A percentile compares a stretch with the other conserved stretches of the same genome.
Evolutionary conservation across 805 yeast species (phyloP).

Genomic region (Metschnikowia sp.): DNA sequence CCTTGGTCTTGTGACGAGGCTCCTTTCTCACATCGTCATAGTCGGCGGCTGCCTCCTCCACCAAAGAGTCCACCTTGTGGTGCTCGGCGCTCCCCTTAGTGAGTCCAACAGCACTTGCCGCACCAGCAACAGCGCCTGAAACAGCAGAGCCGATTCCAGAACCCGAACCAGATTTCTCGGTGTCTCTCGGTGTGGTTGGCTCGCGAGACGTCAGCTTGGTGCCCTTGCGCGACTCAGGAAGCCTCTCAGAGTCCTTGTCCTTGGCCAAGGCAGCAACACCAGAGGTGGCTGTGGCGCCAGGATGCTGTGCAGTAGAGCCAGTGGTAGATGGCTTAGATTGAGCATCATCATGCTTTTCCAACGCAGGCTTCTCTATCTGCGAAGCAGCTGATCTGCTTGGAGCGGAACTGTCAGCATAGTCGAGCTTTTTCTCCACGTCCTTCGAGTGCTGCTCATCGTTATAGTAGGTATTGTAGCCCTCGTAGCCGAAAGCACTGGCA

Average conservation of each 20-base stretch:
- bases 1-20: constrained; percentile 10
- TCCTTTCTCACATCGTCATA: constrained; percentile 7
- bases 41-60: constrained; percentile 18
- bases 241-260: not conserved
- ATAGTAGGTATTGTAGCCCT: constrained; percentile 16
- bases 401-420: not conserved
- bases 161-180: not conserved
- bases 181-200: not conserved
- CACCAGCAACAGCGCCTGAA: constrained; percentile 20
- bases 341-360: not conserved
- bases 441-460: constrained; percentile 7
- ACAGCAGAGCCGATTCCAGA: constrained; percentile 11
- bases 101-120: constrained; percentile 19
- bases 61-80: constrained; percentile 18
- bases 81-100: constrained; percentile 1
- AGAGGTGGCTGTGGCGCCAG: not conserved
- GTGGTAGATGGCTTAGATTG: not conserved
- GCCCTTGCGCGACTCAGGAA: not conserved
- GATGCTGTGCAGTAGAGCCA: not conserved
- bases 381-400: not conserved
- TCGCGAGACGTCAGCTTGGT: not conserved
- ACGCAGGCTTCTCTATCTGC: not conserved
- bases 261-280: not conserved
- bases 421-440: not conserved
- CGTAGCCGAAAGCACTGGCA: constrained; percentile 21